Evolutionary conservation across 176 grass and related monocot species (phyloP), one percentile per base, ranked within the genome.

Genomic region (Paspalum notatum): DNA sequence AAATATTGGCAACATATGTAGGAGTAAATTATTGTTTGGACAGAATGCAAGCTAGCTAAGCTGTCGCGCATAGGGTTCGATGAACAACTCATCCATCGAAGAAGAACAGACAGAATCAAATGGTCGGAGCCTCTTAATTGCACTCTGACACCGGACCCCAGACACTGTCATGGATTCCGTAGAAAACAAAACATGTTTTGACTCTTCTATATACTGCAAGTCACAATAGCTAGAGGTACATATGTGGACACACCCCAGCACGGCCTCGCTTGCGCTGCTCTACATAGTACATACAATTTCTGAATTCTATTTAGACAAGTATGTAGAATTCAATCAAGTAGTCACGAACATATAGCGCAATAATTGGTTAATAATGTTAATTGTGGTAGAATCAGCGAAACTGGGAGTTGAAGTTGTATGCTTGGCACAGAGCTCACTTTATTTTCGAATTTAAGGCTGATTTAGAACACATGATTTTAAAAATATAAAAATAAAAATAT

Each of bases 71-170:
- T 97, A 79, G 91, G 86, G 90, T 89, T 89, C 83, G 80, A 87
- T 80, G 91, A 88, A 80, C 57, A 80, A 85, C 49, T 70, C 63
- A 24, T n/a, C 40, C 55, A 85, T 80, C 46, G 75, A 80, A 80
- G 69, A 80, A 80, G 87, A 76, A 77, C 77, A 85, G 84, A 77
- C 82, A 90, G 87, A 94, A 90, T 94, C 91, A 92, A 87, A 87
- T 80, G 57, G 72, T 90, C 80, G 83, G 62, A 76, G 87, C 77
- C 72, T 90, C 82, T 91, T 92, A 98, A 89, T 94, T 87, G 87
- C 69, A 85, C 67, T 54, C 90, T 94, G 88, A 89, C 90, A 85
- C 51, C 60, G 60, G 51, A 80, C 75, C 75, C 76, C 66, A 78
- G 45, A 68, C 74, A 68, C 68, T 83, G 74, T 86, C 70, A 81